phyloP scores from a whole-genome alignment of 2,329 filamentous ascomycete species.

The Exophiala oligosperma region DNA sequence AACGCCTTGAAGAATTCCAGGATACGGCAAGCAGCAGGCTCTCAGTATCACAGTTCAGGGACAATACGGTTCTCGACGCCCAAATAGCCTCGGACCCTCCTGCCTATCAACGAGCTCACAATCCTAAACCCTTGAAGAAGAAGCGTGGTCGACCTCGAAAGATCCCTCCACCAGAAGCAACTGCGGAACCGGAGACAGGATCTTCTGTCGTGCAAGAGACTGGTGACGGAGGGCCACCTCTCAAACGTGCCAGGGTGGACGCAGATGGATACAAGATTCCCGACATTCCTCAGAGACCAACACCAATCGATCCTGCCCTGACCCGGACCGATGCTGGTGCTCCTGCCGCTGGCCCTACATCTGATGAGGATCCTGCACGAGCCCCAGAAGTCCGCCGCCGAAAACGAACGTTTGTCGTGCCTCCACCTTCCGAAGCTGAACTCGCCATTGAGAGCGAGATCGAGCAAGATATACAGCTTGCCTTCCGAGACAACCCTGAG shows the following conservation, averaged over 20 bases:
- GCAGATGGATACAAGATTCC: slow-evolving; percentile 70
- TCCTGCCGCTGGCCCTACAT: background rate
- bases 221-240: slow-evolving; percentile 31
- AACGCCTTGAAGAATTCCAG: slow-evolving; percentile 89
- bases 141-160: slow-evolving; percentile 37
- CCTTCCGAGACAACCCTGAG: slow-evolving; percentile 47
- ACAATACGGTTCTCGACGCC: slow-evolving; percentile 50
- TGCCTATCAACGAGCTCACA: slow-evolving; percentile 64
- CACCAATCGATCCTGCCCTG: slow-evolving; percentile 47
- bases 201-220: slow-evolving; percentile 45
- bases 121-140: slow-evolving; percentile 56
- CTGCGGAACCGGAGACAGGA: slow-evolving; percentile 50
- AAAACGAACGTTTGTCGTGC: slow-evolving; percentile 36
- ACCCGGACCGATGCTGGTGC: slow-evolving; percentile 1
- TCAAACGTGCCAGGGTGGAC: slow-evolving; percentile 52
- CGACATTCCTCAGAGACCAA: slow-evolving; percentile 28
- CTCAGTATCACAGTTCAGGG: slow-evolving; percentile 79
- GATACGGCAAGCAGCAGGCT: slow-evolving; percentile 79
- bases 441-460: slow-evolving; percentile 60
- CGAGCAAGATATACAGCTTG: slow-evolving; percentile 68
- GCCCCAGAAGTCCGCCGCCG: slow-evolving; percentile 27
- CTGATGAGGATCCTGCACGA: background rate
- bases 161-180: slow-evolving; percentile 34
- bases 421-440: slow-evolving; percentile 60
- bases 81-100: slow-evolving; percentile 68